Evolutionary conservation across 2,329 filamentous ascomycete genomes (phyloP).

Genomic region (Clarireedia homoeocarpa): DNA sequence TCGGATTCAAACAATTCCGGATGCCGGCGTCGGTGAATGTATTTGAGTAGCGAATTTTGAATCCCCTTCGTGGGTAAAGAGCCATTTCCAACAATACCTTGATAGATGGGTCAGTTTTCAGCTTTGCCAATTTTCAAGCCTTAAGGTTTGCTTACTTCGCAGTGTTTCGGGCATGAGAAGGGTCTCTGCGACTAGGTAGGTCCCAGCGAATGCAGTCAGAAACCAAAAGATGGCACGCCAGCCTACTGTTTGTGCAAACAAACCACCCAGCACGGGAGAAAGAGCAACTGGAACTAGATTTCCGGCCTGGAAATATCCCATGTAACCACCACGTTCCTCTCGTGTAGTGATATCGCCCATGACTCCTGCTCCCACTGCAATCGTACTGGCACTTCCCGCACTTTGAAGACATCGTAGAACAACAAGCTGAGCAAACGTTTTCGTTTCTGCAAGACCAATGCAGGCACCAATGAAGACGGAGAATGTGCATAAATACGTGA

Average conservation of each 20-base stretch:
- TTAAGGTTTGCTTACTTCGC: not conserved
- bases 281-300: constrained; percentile 34
- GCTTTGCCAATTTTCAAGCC: not conserved
- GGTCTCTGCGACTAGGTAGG: constrained; percentile 31
- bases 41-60: constrained; percentile 13
- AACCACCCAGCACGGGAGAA: constrained; percentile 41
- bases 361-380: constrained; percentile 51
- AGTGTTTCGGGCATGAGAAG: constrained; percentile 38
- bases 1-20: not conserved
- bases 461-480: constrained; percentile 46
- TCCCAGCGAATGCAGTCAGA: constrained; percentile 37
- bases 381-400: constrained; percentile 50
- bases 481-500: constrained; percentile 46
- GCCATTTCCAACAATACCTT: constrained; percentile 33
- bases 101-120: not conserved
- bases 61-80: constrained; percentile 15
- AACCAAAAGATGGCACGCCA: constrained; percentile 47
- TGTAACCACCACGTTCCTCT: constrained; percentile 55
- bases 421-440: constrained; percentile 42
- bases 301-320: constrained; percentile 45
- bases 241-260: constrained; percentile 36
- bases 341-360: constrained; percentile 56
- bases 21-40: constrained; percentile 12
- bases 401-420: constrained; percentile 50
- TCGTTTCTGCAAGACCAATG: constrained; percentile 43